phyloP scores from a whole-genome alignment of 1,284 basidiomycete genomes.

The Cystobasidium sp. region DNA sequence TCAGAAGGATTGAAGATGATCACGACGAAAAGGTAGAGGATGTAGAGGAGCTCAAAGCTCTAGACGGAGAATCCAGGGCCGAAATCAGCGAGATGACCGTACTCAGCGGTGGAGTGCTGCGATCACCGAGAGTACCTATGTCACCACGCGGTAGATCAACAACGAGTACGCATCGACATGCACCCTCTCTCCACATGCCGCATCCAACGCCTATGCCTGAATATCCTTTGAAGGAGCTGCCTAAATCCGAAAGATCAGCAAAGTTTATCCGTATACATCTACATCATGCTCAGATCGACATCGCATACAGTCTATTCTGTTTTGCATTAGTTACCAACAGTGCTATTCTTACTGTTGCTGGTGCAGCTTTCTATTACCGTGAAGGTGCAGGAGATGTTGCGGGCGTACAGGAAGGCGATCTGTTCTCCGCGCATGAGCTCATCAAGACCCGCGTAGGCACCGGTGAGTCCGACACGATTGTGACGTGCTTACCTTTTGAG shows the following conservation, averaged over 20 bases:
- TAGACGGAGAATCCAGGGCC: background rate
- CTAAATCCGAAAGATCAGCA: slow-evolving; percentile 14
- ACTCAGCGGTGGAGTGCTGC: slow-evolving; percentile 2
- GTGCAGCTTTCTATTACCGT: slow-evolving; percentile 73
- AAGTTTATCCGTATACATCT: slow-evolving; percentile 66
- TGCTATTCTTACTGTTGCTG: slow-evolving; percentile 63
- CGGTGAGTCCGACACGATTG: slow-evolving; percentile 59
- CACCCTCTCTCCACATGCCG: slow-evolving; percentile 48
- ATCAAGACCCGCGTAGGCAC: slow-evolving; percentile 70
- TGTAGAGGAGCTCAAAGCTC: slow-evolving; percentile 1
- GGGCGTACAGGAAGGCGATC: slow-evolving; percentile 65
- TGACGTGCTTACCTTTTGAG: background rate
- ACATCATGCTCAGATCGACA: slow-evolving; percentile 70
- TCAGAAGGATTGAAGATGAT: slow-evolving; percentile 64
- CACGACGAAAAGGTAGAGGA: slow-evolving; percentile 48
- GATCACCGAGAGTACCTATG: background rate
- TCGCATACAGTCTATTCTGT: slow-evolving; percentile 68
- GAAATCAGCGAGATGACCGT: background rate
- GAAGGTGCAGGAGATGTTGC: slow-evolving; percentile 48
- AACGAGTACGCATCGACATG: slow-evolving; percentile 10
- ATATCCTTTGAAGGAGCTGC: background rate
- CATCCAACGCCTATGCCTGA: slow-evolving; percentile 45
- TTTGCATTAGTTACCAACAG: slow-evolving; percentile 71
- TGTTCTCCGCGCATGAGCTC: slow-evolving; percentile 80
- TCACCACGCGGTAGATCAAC: background rate